Percentiles rank a stretch among this genome's conserved stretches.
Evolutionary conservation across 305 asterid species (phyloP).

Genomic region (Fraxinus angustifolia): DNA sequence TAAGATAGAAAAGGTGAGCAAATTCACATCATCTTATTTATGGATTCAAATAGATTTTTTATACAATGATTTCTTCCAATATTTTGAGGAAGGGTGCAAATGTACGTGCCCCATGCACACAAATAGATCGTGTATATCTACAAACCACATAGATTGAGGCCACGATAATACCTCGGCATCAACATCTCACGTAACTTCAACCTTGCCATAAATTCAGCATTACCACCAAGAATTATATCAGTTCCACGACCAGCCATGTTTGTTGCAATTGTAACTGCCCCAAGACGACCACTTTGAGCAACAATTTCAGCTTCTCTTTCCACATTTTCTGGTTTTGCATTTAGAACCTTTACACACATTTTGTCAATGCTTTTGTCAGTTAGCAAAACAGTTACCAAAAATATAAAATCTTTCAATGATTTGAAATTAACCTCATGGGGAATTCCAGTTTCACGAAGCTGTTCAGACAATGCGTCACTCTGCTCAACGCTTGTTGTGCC

Average conservation of each 20-base stretch:
- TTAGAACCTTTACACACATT: conserved; percentile 63
- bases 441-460: conserved; percentile 81
- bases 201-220: conserved; percentile 98
- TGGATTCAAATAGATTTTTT: conserved; percentile 18
- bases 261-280: conserved; percentile 97
- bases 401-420: background rate
- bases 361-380: conserved; percentile 19
- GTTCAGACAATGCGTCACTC: conserved; percentile 84
- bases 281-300: conserved; percentile 98
- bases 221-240: conserved; percentile 99
- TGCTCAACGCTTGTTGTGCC: conserved; percentile 99
- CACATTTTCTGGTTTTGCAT: conserved; percentile 99
- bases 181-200: conserved; percentile 91
- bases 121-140: conserved; percentile 5
- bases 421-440: conserved; percentile 72
- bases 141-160: conserved; percentile 13
- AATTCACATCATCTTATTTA: background rate
- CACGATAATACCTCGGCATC: conserved; percentile 81
- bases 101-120: background rate
- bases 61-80: background rate
- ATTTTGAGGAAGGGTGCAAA: background rate
- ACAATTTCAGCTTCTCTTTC: conserved; percentile 99
- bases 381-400: conserved; percentile 19
- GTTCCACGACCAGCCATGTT: conserved; percentile 99
- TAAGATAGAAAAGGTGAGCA: background rate